A percentile compares a stretch with the other conserved stretches of the same genome.
Evolutionary conservation across 768 basidiomycete genomes (phyloP).

Genomic region (Paxillus involutus): DNA sequence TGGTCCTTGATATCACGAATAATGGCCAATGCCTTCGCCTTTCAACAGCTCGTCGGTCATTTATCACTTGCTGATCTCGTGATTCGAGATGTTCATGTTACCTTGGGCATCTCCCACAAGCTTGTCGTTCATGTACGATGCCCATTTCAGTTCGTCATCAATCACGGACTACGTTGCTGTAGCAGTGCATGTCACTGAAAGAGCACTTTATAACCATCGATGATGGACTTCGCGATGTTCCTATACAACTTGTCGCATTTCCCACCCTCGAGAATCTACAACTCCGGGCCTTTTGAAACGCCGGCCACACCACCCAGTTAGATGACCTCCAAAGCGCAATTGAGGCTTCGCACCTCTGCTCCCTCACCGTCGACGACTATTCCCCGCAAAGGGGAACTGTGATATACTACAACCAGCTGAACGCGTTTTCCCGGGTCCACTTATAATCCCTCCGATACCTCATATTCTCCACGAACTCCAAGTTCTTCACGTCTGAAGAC

Average conservation of each 20-base stretch:
- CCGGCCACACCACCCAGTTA: constrained; percentile 15
- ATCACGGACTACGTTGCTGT: constrained; percentile 19
- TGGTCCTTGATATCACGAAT: constrained; percentile 19
- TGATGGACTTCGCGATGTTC: background rate
- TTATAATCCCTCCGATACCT: constrained; percentile 10
- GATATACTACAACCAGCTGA: constrained; percentile 13
- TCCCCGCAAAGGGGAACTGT: constrained; percentile 12
- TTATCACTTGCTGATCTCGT: constrained; percentile 21
- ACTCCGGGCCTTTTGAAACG: constrained; percentile 17
- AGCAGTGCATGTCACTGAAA: constrained; percentile 20
- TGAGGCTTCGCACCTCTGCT: constrained; percentile 15
- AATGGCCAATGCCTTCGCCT: constrained; percentile 11
- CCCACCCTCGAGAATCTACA: constrained; percentile 17
- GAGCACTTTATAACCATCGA: constrained; percentile 21
- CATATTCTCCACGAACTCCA: constrained; percentile 19
- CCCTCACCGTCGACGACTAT: constrained; percentile 17
- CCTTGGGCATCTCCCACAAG: constrained; percentile 22
- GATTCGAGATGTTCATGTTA: constrained; percentile 12
- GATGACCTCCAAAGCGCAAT: constrained; percentile 15
- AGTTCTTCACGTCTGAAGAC: constrained; percentile 15
- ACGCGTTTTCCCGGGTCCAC: constrained; percentile 14
- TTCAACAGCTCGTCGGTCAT: background rate
- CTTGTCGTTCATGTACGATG: constrained; percentile 25
- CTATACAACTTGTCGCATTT: constrained; percentile 12
- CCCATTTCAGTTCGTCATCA: constrained; percentile 16